A percentile compares a stretch with the other conserved stretches of the same genome.
Evolutionary conservation across 2,329 filamentous ascomycete species (phyloP).

Genomic region (Colletotrichum sp.): DNA sequence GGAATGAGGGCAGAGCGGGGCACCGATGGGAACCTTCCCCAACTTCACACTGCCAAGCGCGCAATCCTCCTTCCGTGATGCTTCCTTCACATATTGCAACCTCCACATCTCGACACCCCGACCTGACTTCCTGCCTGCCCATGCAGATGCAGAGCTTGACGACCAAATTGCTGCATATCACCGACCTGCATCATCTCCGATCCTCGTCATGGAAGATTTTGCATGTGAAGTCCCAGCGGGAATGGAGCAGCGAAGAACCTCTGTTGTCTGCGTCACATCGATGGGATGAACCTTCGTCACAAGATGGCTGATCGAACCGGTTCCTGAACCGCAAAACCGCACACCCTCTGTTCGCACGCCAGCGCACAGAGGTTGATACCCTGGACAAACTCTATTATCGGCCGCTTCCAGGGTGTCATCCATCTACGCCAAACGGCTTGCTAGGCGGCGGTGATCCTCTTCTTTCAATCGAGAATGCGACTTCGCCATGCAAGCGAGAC

Average conservation of each 20-base stretch:
- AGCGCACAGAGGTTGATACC: neutral
- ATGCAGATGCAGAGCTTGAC: neutral
- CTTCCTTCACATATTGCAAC: neutral
- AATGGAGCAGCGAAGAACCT: neutral
- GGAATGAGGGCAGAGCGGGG: neutral
- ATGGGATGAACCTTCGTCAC: slow-evolving; percentile 3
- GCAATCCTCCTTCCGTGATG: neutral
- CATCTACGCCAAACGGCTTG: neutral
- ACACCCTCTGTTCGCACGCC: neutral
- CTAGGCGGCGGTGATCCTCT: neutral
- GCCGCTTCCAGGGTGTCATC: neutral
- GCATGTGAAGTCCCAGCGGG: neutral
- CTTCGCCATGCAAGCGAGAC: neutral
- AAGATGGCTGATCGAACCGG: neutral
- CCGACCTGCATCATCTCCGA: neutral
- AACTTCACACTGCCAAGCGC: neutral
- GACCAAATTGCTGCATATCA: neutral
- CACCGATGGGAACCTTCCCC: neutral
- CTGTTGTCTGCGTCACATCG: neutral
- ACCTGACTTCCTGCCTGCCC: neutral
- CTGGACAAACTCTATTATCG: neutral
- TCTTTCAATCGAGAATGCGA: neutral
- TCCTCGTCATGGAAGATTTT: neutral
- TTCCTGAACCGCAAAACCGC: neutral
- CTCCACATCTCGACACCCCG: neutral